Evolutionary conservation across 1,284 basidiomycete species (phyloP).

Genomic region (Leccinum cinnamomeum): DNA sequence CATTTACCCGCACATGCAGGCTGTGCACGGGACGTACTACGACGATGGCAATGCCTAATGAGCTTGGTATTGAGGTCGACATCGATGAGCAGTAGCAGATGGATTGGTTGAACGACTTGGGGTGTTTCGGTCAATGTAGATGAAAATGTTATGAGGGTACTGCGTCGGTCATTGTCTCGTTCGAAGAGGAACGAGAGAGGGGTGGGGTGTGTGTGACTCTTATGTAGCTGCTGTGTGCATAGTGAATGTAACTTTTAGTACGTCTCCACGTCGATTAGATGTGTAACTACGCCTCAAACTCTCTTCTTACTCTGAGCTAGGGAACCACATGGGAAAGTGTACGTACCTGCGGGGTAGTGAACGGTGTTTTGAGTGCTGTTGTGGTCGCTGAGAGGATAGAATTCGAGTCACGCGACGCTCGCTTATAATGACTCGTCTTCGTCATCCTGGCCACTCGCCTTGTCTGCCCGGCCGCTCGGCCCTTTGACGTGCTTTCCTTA

Average conservation of each 20-base stretch:
- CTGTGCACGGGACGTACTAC: slow-evolving; percentile 37
- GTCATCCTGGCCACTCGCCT: neutral
- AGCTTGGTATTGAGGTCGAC: slow-evolving; percentile 9
- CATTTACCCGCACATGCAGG: slow-evolving; percentile 54
- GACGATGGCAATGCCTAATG: neutral
- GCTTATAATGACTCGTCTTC: neutral
- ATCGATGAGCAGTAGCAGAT: neutral
- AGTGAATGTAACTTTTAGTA: too few relatives aligned
- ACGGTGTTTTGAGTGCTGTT: too few relatives aligned
- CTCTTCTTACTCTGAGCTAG: too few relatives aligned
- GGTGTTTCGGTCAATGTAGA: neutral
- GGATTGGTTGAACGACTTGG: neutral
- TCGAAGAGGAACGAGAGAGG: neutral
- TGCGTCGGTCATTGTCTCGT: neutral
- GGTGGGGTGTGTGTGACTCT: too few relatives aligned
- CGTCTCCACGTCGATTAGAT: too few relatives aligned
- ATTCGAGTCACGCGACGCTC: neutral
- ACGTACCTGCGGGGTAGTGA: too few relatives aligned
- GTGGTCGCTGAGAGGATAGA: too few relatives aligned
- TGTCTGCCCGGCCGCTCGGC: slow-evolving; percentile 3
- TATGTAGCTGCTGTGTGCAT: too few relatives aligned
- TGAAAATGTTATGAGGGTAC: too few relatives aligned
- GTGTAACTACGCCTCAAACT: too few relatives aligned
- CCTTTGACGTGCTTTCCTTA: slow-evolving; percentile 7
- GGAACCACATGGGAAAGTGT: too few relatives aligned